These are phyloP conservation scores for Gossypium aridum DNA, from an alignment of 441 rosid species.

Conservation along the genomic window DNA sequence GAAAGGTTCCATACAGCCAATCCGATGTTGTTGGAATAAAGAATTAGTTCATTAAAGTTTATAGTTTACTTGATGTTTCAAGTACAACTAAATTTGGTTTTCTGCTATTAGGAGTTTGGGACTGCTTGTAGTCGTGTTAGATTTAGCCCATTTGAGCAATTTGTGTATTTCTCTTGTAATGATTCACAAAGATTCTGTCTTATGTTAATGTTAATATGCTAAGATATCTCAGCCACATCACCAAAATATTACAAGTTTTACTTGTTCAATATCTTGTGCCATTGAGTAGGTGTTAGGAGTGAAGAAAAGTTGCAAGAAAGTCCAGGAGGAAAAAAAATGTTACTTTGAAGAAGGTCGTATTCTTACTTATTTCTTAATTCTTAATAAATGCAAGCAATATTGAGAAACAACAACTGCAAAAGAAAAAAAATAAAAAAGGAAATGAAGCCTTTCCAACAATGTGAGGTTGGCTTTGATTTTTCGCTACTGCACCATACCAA, in stretches of 20 bases:
- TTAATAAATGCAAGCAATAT: background rate
- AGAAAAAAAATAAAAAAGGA: background rate
- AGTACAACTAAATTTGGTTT: background rate
- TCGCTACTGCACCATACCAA: background rate
- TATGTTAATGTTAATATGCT: background rate
- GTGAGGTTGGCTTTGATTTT: background rate
- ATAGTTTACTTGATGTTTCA: background rate
- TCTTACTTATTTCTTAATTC: background rate
- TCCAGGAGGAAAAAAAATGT: background rate
- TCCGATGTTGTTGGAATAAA: background rate
- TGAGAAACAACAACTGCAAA: background rate
- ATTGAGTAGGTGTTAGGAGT: background rate
- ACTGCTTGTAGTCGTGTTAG: background rate
- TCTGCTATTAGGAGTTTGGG: background rate
- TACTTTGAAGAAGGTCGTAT: background rate
- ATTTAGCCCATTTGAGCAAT: background rate
- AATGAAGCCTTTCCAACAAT: background rate
- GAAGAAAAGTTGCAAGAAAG: background rate
- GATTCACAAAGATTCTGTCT: background rate
- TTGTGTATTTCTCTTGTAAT: background rate
- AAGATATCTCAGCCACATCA: background rate
- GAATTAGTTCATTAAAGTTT: background rate
- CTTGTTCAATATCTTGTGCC: constrained; percentile 1
- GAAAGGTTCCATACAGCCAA: background rate
- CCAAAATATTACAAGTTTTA: background rate